Evolutionary conservation across 306 rosid genomes (phyloP), one percentile per base, ranked within the genome.

Genomic region (Carpinus viminea): DNA sequence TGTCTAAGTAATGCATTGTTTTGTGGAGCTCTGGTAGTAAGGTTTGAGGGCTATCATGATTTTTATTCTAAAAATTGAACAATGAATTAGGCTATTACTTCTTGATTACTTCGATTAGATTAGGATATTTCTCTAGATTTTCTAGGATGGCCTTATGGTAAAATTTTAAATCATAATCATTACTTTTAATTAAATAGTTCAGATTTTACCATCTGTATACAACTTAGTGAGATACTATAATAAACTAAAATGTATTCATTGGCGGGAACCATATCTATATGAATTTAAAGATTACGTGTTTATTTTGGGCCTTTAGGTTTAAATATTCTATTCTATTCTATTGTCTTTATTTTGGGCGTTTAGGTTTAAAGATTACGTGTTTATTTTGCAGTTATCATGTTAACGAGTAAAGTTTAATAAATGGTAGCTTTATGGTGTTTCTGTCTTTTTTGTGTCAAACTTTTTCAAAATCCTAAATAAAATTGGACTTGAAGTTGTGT

Each of bases 191-290:
- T 18, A 18, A 54, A n/a, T 9, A n/a, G n/a, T n/a, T n/a, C n/a
- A n/a, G n/a, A n/a, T n/a, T n/a, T n/a, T n/a, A n/a, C n/a, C n/a
- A n/a, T n/a, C n/a, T n/a, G n/a, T n/a, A n/a, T n/a, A n/a, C n/a
- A n/a, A n/a, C n/a, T n/a, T n/a, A n/a, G n/a, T n/a, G n/a, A n/a
- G n/a, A n/a, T n/a, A n/a, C n/a, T n/a, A n/a, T n/a, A n/a, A n/a
- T n/a, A n/a, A n/a, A n/a, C n/a, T n/a, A n/a, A n/a, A 28, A 28
- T 89, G 98, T 95, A 52, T 95, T 95, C 73, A 89, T 95, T 6
- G 93, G 88, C 3, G 98, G 98, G 77, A 88, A 90, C 38, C 98
- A 95, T 17, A 8, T 38, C 24, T 8, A 48, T n/a, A 38, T 66
- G 18, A 66, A 66, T 64, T 0, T 64, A 16, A 64, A 12, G 11